Evolutionary conservation across 495 filamentous ascomycete genomes (phyloP).

Genomic region (Thermochaetoides thermophila): DNA sequence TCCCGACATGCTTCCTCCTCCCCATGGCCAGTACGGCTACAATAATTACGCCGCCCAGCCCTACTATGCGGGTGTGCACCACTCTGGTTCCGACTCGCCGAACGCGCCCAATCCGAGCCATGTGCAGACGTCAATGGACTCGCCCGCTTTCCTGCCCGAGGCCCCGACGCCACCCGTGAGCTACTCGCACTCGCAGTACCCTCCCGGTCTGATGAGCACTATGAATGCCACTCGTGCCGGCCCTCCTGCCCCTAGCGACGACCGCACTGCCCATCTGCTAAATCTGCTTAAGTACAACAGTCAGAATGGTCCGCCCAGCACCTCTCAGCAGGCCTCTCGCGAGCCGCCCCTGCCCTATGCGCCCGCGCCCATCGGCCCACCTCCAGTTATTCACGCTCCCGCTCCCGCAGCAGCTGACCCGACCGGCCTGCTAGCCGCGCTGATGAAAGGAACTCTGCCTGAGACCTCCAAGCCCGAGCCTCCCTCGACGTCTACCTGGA

Average conservation of each 20-base stretch:
- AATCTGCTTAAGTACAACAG: slow-evolving; percentile 79
- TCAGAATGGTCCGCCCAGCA: slow-evolving; percentile 19
- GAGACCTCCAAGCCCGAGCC: slow-evolving; percentile 22
- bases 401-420: slow-evolving; percentile 32
- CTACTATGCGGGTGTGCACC: slow-evolving; percentile 23
- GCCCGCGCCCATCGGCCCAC: slow-evolving; percentile 10
- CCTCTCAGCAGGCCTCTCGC: slow-evolving; percentile 9
- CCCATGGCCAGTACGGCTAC: slow-evolving; percentile 15
- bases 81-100: slow-evolving; percentile 18
- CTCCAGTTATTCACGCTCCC: slow-evolving; percentile 30
- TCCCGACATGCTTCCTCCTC: no score
- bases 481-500: slow-evolving; percentile 20
- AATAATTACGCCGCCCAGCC: slow-evolving; percentile 20
- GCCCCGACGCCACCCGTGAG: slow-evolving; percentile 33
- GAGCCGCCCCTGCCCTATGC: slow-evolving; percentile 10
- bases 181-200: slow-evolving; percentile 26
- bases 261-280: slow-evolving; percentile 58
- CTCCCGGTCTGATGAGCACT: slow-evolving; percentile 24
- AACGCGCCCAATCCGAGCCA: slow-evolving; percentile 10
- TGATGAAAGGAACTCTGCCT: slow-evolving; percentile 33
- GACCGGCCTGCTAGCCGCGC: slow-evolving; percentile 35
- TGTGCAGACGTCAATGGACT: slow-evolving; percentile 16
- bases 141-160: slow-evolving; percentile 30
- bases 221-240: slow-evolving; percentile 28
- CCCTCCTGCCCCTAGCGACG: slow-evolving; percentile 30